These are phyloP conservation scores for Aspergillus unguis DNA, from an alignment of 2,329 filamentous ascomycete species.

Conservation along the genomic window DNA sequence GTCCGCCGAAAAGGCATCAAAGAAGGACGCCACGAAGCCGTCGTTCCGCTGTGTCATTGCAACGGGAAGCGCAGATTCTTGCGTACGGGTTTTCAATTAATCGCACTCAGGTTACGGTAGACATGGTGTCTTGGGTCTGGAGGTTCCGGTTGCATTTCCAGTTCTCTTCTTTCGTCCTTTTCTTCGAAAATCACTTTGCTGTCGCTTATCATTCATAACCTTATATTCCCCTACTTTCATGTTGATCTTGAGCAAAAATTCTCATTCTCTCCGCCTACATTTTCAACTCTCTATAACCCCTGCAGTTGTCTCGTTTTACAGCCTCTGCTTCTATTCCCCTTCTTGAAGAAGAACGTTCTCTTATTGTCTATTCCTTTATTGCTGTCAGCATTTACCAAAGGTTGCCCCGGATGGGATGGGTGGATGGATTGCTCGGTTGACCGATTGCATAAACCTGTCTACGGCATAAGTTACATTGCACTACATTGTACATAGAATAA, in stretches of 20 bases:
- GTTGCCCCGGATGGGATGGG: not conserved
- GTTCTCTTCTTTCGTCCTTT: not conserved
- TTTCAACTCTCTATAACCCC: not conserved
- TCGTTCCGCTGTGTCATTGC: conserved; percentile 10
- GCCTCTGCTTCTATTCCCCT: not conserved
- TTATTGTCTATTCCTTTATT: not conserved
- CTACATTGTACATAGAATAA: not conserved
- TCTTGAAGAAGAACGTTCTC: not conserved
- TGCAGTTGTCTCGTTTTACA: not conserved
- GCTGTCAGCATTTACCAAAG: not conserved
- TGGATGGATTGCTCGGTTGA: not conserved
- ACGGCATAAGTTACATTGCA: not conserved
- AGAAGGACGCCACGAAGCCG: not conserved
- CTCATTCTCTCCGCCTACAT: not conserved
- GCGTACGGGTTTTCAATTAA: conserved; percentile 10
- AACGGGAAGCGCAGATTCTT: conserved; percentile 11
- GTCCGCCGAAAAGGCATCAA: not conserved
- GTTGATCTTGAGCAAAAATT: not conserved
- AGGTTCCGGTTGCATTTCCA: not conserved
- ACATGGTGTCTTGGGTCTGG: not conserved
- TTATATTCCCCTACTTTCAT: not conserved
- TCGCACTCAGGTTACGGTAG: not conserved
- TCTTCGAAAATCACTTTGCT: not conserved
- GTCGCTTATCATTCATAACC: not conserved
- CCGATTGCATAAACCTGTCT: too few species aligned